Conservation (phyloP, 305 asterid species). For the Fraxinus greggii region DNA sequence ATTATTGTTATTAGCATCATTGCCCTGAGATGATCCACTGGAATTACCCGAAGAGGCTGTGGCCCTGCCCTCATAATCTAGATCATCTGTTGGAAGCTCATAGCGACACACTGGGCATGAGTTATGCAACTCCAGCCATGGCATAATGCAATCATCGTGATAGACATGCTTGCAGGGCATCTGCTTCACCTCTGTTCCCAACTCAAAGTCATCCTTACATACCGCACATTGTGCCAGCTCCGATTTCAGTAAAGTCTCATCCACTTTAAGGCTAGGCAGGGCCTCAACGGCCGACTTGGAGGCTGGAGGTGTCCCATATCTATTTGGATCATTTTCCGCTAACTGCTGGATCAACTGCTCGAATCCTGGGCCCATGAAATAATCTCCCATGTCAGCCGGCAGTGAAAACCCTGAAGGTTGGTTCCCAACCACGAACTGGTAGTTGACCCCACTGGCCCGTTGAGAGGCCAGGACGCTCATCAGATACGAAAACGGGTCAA, state of each 20-base stretch:
- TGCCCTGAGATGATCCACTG: slow-evolving; percentile 23
- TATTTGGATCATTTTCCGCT: slow-evolving; percentile 59
- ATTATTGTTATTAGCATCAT: neutral
- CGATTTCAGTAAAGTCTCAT: slow-evolving; percentile 39
- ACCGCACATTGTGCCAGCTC: slow-evolving; percentile 61
- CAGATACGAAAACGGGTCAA: slow-evolving; percentile 44
- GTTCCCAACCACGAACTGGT: slow-evolving; percentile 44
- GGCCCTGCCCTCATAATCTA: slow-evolving; percentile 41
- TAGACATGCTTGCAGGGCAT: slow-evolving; percentile 64
- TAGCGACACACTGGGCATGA: slow-evolving; percentile 62
- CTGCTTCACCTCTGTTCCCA: slow-evolving; percentile 46
- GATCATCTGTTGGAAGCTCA: slow-evolving; percentile 62
- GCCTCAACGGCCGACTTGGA: slow-evolving; percentile 44
- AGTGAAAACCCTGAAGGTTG: slow-evolving; percentile 24
- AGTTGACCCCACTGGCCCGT: slow-evolving; percentile 49
- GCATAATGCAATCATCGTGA: slow-evolving; percentile 52
- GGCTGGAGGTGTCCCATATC: slow-evolving; percentile 61
- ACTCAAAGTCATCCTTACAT: slow-evolving; percentile 57
- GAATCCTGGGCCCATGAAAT: slow-evolving; percentile 53
- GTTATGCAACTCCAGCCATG: slow-evolving; percentile 64
- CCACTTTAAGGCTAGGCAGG: slow-evolving; percentile 34
- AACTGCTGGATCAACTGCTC: slow-evolving; percentile 59
- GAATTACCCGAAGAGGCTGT: slow-evolving; percentile 8
- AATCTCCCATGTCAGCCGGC: slow-evolving; percentile 46
- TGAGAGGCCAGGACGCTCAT: slow-evolving; percentile 40